Percentiles rank a stretch among this genome's conserved stretches.
Conservation (phyloP, 176 grass and related monocot species). For the Urochloa ruziziensis region DNA sequence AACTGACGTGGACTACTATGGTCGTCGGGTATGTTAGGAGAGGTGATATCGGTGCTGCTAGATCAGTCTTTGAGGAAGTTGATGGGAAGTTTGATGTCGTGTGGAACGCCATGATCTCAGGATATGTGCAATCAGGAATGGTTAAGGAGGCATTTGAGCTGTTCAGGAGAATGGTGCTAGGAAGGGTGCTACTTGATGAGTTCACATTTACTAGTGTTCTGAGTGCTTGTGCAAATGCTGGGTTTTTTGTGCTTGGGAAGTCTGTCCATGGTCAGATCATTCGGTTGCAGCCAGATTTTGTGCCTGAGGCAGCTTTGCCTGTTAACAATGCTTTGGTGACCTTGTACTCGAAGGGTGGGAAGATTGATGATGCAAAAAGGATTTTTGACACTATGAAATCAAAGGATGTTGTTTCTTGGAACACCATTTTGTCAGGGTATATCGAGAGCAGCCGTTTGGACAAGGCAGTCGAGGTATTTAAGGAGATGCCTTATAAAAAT, state of each 20-base stretch:
- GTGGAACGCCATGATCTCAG: slow-evolving; percentile 97
- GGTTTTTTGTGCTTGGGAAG: slow-evolving; percentile 63
- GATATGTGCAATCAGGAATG: slow-evolving; percentile 70
- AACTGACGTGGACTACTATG: slow-evolving; percentile 80
- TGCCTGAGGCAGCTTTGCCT: slow-evolving; percentile 58
- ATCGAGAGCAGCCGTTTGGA: slow-evolving; percentile 51
- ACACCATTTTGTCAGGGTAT: slow-evolving; percentile 80
- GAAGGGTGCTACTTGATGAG: slow-evolving; percentile 56
- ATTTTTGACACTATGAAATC: slow-evolving; percentile 58
- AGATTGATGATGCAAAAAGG: slow-evolving; percentile 45
- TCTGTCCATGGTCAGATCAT: slow-evolving; percentile 79
- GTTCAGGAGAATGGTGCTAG: slow-evolving; percentile 77
- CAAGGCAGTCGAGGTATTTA: slow-evolving; percentile 59
- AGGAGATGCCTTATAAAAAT: slow-evolving; percentile 69
- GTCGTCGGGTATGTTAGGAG: slow-evolving; percentile 80
- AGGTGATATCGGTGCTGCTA: slow-evolving; percentile 55
- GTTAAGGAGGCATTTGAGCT: slow-evolving; percentile 59
- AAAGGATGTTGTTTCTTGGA: slow-evolving; percentile 90
- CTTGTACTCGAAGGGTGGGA: slow-evolving; percentile 67
- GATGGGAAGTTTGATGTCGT: slow-evolving; percentile 69
- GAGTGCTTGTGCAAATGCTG: slow-evolving; percentile 66
- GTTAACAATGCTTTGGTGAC: slow-evolving; percentile 80
- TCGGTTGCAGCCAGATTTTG: slow-evolving; percentile 52
- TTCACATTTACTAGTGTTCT: slow-evolving; percentile 91
- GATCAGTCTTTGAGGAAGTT: slow-evolving; percentile 61